Percentiles rank a stretch among this genome's conserved stretches.
Conservation (phyloP, 371 early-diverging fungal species). For the Apophysomyces ossiformis region DNA sequence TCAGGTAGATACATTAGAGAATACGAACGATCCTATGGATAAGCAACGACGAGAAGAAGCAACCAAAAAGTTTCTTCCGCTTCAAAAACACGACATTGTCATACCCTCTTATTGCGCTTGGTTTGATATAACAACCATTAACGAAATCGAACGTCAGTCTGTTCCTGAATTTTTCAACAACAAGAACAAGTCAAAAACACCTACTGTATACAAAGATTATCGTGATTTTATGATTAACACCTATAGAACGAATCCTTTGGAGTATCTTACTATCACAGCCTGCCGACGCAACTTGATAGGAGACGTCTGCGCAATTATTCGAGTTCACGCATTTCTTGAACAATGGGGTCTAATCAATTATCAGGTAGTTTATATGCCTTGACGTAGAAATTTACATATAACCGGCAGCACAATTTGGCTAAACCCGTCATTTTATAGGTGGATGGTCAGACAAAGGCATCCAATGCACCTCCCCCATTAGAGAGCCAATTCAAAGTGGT, state of each 20-base stretch:
- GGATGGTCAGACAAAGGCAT: conserved; percentile 88
- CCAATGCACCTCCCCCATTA: conserved; percentile 85
- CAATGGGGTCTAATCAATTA: conserved; percentile 99
- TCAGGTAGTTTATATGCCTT: conserved; percentile 71
- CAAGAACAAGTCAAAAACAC: conserved; percentile 90
- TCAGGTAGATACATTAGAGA: conserved; percentile 21
- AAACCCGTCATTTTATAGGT: conserved; percentile 73
- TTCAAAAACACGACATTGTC: conserved; percentile 82
- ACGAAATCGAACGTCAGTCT: conserved; percentile 88
- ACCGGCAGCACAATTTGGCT: conserved; percentile 49
- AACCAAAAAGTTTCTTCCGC: conserved; percentile 66
- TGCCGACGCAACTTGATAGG: conserved; percentile 94
- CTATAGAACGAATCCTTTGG: conserved; percentile 91
- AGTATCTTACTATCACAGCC: conserved; percentile 96
- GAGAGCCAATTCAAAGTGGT: conserved; percentile 81
- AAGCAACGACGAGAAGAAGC: conserved; percentile 62
- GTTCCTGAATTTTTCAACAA: conserved; percentile 97
- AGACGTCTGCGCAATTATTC: conserved; percentile 96
- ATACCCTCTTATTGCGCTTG: conserved; percentile 95
- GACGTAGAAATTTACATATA: too few relatives aligned
- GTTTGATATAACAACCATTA: conserved; percentile 84
- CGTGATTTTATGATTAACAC: conserved; percentile 98
- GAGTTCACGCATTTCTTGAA: conserved; percentile 97
- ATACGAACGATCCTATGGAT: conserved; percentile 35
- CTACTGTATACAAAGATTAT: conserved; percentile 92